Evolutionary conservation across 2,329 filamentous ascomycete genomes (phyloP).

Genomic region (Aspergillus aculeatinus): DNA sequence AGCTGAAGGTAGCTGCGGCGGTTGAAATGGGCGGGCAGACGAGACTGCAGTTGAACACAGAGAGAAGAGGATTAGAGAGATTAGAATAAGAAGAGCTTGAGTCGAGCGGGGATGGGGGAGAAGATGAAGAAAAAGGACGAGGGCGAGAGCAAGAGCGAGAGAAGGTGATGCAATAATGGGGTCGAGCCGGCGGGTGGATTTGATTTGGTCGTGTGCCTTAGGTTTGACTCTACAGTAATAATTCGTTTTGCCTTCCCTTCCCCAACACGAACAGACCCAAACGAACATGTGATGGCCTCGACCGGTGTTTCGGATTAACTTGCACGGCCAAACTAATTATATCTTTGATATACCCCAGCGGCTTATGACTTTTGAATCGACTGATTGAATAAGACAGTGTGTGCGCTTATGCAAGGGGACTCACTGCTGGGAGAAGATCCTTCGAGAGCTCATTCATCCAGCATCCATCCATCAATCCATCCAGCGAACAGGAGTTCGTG

Average conservation of each 20-base stretch:
- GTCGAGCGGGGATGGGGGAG: constrained; percentile 9
- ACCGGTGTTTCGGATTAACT: constrained; percentile 7
- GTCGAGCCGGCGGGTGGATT: neutral
- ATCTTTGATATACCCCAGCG: neutral
- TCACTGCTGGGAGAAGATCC: neutral
- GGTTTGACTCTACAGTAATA: neutral
- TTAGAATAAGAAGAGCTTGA: constrained; percentile 1
- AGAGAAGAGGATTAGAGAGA: constrained; percentile 1
- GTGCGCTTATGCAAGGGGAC: constrained; percentile 5
- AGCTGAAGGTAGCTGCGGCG: neutral
- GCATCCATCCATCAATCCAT: neutral
- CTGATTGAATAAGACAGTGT: neutral
- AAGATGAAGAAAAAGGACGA: constrained; percentile 15
- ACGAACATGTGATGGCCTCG: neutral
- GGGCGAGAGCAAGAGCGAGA: constrained; percentile 14
- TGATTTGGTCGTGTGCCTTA: constrained; percentile 4
- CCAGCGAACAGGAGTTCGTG: neutral
- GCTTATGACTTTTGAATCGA: neutral
- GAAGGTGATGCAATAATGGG: constrained; percentile 18
- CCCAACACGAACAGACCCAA: neutral
- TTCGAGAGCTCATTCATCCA: neutral
- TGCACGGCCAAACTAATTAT: neutral
- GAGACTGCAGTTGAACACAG: constrained; percentile 2
- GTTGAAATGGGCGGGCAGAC: constrained; percentile 1
- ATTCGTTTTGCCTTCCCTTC: neutral